Percentiles rank a stretch among this genome's conserved stretches.
Evolutionary conservation across 2,329 filamentous ascomycete genomes (phyloP).

Genomic region (Phyllosticta ampelicida): DNA sequence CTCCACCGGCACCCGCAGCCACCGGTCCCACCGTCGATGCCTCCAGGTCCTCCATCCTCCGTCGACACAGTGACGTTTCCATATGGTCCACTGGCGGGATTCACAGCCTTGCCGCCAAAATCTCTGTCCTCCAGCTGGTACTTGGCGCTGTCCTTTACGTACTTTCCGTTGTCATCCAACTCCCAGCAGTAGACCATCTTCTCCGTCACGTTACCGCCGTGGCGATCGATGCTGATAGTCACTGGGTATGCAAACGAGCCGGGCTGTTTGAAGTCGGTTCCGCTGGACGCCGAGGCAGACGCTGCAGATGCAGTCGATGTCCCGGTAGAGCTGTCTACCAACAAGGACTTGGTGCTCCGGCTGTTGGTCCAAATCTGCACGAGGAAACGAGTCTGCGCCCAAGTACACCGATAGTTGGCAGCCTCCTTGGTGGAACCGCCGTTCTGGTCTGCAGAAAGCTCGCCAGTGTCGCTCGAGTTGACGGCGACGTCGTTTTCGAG

Average conservation of each 20-base stretch:
- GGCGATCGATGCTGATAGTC: conserved; percentile 49
- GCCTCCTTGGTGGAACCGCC: conserved; percentile 39
- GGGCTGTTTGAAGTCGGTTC: conserved; percentile 39
- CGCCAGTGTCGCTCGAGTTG: conserved; percentile 27
- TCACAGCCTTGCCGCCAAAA: conserved; percentile 41
- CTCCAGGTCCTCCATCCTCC: conserved; percentile 23
- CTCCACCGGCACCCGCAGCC: conserved; percentile 51
- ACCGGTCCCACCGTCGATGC: conserved; percentile 49
- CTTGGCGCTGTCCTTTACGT: conserved; percentile 34
- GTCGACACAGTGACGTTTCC: conserved; percentile 19
- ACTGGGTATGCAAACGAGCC: conserved; percentile 52
- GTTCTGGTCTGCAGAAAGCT: conserved; percentile 35
- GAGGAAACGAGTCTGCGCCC: conserved; percentile 49
- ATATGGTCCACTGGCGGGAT: conserved; percentile 39
- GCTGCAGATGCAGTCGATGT: conserved; percentile 19
- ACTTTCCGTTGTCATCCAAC: conserved; percentile 38
- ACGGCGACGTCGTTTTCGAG: conserved; percentile 50
- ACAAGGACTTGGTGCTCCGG: conserved; percentile 26
- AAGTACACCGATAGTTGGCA: conserved; percentile 45
- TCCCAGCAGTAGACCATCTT: conserved; percentile 53
- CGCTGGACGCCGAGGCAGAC: conserved; percentile 24
- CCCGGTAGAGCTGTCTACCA: conserved; percentile 14
- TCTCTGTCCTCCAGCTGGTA: conserved; percentile 43
- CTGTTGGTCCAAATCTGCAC: conserved; percentile 52
- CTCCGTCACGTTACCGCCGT: conserved; percentile 42